A percentile compares a stretch with the other conserved stretches of the same genome.
Conservation (phyloP, 1,139 yeast genomes). For the Arxiozyma slooffiae region DNA sequence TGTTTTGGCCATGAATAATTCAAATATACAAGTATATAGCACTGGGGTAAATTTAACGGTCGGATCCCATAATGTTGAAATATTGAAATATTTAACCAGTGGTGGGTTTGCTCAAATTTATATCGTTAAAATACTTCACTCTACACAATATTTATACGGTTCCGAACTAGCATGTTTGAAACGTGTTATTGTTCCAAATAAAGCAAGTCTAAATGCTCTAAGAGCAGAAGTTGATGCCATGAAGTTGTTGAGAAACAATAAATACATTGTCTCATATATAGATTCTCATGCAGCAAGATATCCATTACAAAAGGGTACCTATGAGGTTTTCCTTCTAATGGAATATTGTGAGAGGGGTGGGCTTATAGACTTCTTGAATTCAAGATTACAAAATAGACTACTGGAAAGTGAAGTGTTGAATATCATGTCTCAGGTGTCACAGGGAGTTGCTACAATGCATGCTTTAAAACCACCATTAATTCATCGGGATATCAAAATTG, state of each 20-base stretch:
- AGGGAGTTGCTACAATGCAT: conserved; percentile 70
- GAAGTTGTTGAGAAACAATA: conserved; percentile 47
- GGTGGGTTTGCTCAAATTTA: conserved; percentile 56
- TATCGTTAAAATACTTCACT: conserved; percentile 40
- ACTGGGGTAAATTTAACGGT: conserved; percentile 27
- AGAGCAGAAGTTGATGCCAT: conserved; percentile 74
- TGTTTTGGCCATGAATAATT: conserved; percentile 30
- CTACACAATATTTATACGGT: conserved; percentile 25
- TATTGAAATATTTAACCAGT: conserved; percentile 28
- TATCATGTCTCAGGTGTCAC: conserved; percentile 56
- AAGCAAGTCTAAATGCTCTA: conserved; percentile 51
- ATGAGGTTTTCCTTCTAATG: conserved; percentile 70
- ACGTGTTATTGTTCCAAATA: conserved; percentile 64
- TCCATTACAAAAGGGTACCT: conserved; percentile 38
- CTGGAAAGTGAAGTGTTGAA: conserved; percentile 52
- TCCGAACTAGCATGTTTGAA: conserved; percentile 54
- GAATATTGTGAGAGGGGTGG: conserved; percentile 68
- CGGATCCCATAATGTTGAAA: conserved; percentile 31
- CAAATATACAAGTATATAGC: conserved; percentile 19
- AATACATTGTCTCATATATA: conserved; percentile 55
- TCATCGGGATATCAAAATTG: conserved; percentile 73
- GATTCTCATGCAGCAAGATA: conserved; percentile 72
- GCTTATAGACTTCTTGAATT: conserved; percentile 64
- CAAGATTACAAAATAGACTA: conserved; percentile 53
- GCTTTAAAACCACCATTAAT: conserved; percentile 44